A percentile compares a stretch with the other conserved stretches of the same genome.
These are phyloP conservation scores for Coemansia nantahalensis DNA, from an alignment of 192 early-diverging fungal species.

Conservation along the genomic window DNA sequence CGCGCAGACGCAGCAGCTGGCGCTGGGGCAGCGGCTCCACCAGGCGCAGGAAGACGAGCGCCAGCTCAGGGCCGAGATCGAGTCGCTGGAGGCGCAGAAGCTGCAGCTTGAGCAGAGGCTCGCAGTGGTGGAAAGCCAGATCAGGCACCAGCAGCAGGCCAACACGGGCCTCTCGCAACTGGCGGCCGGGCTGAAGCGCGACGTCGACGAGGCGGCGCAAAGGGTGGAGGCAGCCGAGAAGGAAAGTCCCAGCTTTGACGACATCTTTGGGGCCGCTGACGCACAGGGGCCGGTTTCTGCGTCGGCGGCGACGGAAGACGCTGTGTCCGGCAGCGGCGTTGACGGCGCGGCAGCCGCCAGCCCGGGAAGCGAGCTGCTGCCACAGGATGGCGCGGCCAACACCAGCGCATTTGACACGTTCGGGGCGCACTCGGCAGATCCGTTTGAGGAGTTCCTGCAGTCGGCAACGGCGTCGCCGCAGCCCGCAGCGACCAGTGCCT, in stretches of 20 bases:
- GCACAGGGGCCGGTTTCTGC: slow-evolving; percentile 3
- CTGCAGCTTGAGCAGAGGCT: slow-evolving; percentile 23
- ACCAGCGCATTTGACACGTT: slow-evolving; percentile 48
- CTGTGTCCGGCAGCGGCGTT: slow-evolving; percentile 16
- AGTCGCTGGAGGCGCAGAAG: slow-evolving; percentile 34
- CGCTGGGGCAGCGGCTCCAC: slow-evolving; percentile 32
- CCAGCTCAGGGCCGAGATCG: slow-evolving; percentile 33
- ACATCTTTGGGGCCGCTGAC: slow-evolving; percentile 45
- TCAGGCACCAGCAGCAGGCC: slow-evolving; percentile 24
- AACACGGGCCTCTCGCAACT: slow-evolving; percentile 11
- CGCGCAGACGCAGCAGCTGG: slow-evolving; percentile 44
- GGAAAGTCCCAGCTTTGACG: slow-evolving; percentile 49
- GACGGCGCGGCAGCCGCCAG: neutral
- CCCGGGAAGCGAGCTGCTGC: slow-evolving; percentile 10
- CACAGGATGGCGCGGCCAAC: slow-evolving; percentile 15
- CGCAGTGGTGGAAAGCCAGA: slow-evolving; percentile 18
- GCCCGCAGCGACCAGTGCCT: neutral
- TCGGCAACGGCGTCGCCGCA: slow-evolving; percentile 13
- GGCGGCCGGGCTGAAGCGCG: slow-evolving; percentile 8
- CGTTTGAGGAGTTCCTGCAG: slow-evolving; percentile 48
- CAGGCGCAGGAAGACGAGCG: slow-evolving; percentile 46
- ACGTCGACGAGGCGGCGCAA: slow-evolving; percentile 20
- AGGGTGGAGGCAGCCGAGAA: slow-evolving; percentile 7
- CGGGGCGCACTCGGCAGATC: slow-evolving; percentile 39
- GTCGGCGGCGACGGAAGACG: slow-evolving; percentile 13